Evolutionary conservation across 2,329 filamentous ascomycete species (phyloP).

Genomic region (Arthrobotrys entomopaga): DNA sequence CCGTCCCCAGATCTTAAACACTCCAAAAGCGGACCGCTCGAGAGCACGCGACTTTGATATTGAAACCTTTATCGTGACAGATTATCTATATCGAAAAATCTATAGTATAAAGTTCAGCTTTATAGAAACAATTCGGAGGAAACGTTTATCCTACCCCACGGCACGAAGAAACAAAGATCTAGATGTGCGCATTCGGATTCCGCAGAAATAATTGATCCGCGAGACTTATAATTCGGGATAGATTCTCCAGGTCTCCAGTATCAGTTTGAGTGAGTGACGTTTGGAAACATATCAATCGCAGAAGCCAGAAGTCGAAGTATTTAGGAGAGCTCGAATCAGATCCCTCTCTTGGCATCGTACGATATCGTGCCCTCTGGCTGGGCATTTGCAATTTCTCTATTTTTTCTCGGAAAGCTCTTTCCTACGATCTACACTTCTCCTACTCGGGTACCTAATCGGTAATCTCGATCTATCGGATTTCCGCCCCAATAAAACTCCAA

Average conservation of each 20-base stretch:
- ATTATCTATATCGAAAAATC: constrained; percentile 37
- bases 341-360: constrained; percentile 2
- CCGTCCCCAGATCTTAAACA: constrained; percentile 29
- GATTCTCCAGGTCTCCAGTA: constrained; percentile 25
- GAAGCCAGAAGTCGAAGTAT: constrained; percentile 8
- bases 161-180: constrained; percentile 3
- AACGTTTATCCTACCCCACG: background rate
- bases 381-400: constrained; percentile 13
- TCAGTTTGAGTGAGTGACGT: constrained; percentile 34
- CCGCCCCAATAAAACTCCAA: background rate
- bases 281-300: constrained; percentile 9
- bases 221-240: constrained; percentile 19
- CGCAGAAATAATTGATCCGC: background rate
- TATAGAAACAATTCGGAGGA: constrained; percentile 11
- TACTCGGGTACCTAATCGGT: too few relatives aligned
- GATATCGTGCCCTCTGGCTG: constrained; percentile 34
- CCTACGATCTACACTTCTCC: background rate
- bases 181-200: constrained; percentile 2
- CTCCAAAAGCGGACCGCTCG: constrained; percentile 26
- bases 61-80: constrained; percentile 43
- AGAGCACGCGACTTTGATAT: constrained; percentile 38
- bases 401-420: background rate
- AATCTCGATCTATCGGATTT: too few relatives aligned
- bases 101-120: constrained; percentile 26
- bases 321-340: constrained; percentile 27